Evolutionary conservation across 202 grass and related monocot species (phyloP), one percentile per base, ranked within the genome.

Genomic region (Dendrocalamus latiflorus): DNA sequence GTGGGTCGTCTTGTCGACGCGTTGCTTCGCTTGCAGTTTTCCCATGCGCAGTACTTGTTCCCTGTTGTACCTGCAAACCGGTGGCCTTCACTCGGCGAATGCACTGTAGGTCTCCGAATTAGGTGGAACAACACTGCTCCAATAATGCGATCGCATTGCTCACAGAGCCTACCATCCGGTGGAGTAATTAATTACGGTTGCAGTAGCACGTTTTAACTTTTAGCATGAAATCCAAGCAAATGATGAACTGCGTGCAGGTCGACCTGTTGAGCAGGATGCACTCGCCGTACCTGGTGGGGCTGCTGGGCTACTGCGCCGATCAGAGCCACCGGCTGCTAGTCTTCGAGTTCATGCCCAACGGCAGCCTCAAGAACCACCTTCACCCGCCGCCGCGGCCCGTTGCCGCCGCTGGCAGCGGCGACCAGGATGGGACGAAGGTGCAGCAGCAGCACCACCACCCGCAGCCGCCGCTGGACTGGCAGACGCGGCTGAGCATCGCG

Each of bases 271-370:
- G 96, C 84, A 44, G 86, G 86, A 80, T 99, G 89, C 70, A 95
- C 85, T 99, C 87, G 15, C 74, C 84, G 55, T 84, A 94, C 79
- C 82, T 99, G 79, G 89, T 99, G 34, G 85, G 91, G 2, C 68
- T 99, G 78, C 85, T 99, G 34, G 96, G 96, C 44, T 99, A 99
- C 87, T 99, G 96, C 57, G 96, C 96, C 5, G 96, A 99, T 54
- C 93, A 90, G 83, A 92, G 89, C 66, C 96, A 99, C 81, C 91
- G 96, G 87, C 92, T 99, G 18, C 91, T 96, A 1, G 95, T 97
- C 30, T 97, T 91, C 81, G 95, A 97, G 77, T 97, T 75, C 91
- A 95, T 99, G 93, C 91, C 87, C 79, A 92, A 96, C 38, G 93
- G 96, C 80, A 95, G 89, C 80, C 91, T 95, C 71, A 3, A 93